These are phyloP conservation scores for Aspergillus pseudoglaucus DNA, from an alignment of 2,329 filamentous ascomycete genomes.

Conservation along the genomic window DNA sequence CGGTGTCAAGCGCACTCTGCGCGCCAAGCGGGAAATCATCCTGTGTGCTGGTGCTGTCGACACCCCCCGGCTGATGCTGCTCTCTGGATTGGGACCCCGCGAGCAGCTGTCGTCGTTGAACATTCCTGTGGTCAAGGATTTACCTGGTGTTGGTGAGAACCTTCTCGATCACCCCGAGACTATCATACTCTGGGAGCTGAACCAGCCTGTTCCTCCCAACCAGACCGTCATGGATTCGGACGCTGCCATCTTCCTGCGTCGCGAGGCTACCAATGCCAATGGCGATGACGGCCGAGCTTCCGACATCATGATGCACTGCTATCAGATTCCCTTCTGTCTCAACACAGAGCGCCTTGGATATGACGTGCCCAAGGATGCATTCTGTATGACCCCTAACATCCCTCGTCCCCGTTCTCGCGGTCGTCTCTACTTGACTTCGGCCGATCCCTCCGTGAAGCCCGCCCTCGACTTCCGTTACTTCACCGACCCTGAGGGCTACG, in stretches of 20 bases:
- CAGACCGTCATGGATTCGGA: constrained; percentile 91
- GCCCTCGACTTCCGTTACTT: constrained; percentile 86
- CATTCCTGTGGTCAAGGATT: constrained; percentile 53
- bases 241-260: constrained; percentile 79
- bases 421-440: constrained; percentile 67
- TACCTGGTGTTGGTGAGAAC: constrained; percentile 59
- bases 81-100: constrained; percentile 49
- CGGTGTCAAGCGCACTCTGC: constrained; percentile 49
- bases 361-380: constrained; percentile 64
- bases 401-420: constrained; percentile 73
- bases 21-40: constrained; percentile 67
- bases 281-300: constrained; percentile 66
- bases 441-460: constrained; percentile 70
- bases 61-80: constrained; percentile 62
- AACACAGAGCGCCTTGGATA: constrained; percentile 79
- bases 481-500: constrained; percentile 78
- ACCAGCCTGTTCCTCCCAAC: constrained; percentile 67
- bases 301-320: constrained; percentile 95
- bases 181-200: constrained; percentile 72
- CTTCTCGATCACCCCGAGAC: constrained; percentile 59
- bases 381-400: constrained; percentile 92
- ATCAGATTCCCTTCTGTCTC: constrained; percentile 85
- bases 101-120: constrained; percentile 46
- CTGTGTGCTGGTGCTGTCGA: constrained; percentile 75
- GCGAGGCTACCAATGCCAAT: constrained; percentile 63